Percentiles rank a stretch among this genome's conserved stretches.
Conservation (phyloP, 202 grass and related monocot genomes). For the Zizania palustris region DNA sequence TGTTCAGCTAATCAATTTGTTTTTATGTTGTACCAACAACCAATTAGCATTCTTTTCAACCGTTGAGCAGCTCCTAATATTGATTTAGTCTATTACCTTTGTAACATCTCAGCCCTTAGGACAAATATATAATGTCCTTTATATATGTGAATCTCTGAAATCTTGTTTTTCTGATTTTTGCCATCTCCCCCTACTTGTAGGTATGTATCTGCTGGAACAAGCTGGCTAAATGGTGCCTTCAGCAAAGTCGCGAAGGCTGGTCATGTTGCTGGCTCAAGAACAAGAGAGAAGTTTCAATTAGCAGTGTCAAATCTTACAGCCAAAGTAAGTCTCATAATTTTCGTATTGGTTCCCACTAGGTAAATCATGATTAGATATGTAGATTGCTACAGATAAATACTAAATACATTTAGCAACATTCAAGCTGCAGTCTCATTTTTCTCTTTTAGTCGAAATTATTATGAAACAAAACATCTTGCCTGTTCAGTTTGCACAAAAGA, state of each 20-base stretch:
- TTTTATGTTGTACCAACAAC: constrained; percentile 17
- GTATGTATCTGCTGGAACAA: constrained; percentile 90
- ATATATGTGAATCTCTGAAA: neutral
- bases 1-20: constrained; percentile 2
- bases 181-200: constrained; percentile 51
- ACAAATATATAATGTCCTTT: neutral
- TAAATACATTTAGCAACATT: neutral
- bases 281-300: constrained; percentile 95
- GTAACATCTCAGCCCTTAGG: neutral
- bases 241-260: constrained; percentile 76
- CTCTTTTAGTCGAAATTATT: neutral
- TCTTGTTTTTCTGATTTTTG: constrained; percentile 37
- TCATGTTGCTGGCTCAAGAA: constrained; percentile 80
- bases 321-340: constrained; percentile 63
- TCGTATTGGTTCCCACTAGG: neutral
- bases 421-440: neutral
- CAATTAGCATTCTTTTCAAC: neutral
- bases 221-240: constrained; percentile 95
- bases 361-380: constrained; percentile 6
- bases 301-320: constrained; percentile 84
- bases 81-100: neutral
- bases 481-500: neutral
- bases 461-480: neutral
- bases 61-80: constrained; percentile 1
- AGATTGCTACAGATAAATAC: neutral